These are phyloP conservation scores for Sugiyamaella qingdaonensis DNA, from an alignment of 805 yeast genomes.

Conservation along the genomic window DNA sequence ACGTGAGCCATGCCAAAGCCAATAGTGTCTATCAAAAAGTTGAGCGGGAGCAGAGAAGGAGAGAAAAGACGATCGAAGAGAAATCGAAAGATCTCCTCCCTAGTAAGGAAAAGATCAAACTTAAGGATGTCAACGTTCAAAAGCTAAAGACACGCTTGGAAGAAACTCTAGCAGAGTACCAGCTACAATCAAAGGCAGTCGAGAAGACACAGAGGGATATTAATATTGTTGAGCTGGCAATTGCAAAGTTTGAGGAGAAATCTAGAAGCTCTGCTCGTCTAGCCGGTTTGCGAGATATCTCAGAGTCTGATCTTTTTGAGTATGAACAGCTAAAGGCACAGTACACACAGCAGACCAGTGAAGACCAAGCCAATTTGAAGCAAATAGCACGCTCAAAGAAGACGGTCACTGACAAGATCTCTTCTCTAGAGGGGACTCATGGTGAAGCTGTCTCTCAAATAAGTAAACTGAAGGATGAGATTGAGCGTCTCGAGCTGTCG, in stretches of 20 bases:
- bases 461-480: conserved; percentile 27
- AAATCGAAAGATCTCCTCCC: conserved; percentile 55
- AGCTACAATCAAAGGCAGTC: conserved; percentile 46
- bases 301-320: conserved; percentile 49
- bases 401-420: conserved; percentile 23
- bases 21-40: conserved; percentile 24
- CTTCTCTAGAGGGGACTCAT: conserved; percentile 16
- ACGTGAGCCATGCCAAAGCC: conserved; percentile 12
- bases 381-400: conserved; percentile 23
- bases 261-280: conserved; percentile 32
- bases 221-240: conserved; percentile 40
- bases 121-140: conserved; percentile 40
- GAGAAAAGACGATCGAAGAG: conserved; percentile 43
- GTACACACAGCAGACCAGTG: conserved; percentile 34
- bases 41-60: conserved; percentile 35
- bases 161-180: conserved; percentile 49
- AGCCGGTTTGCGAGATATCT: conserved; percentile 35
- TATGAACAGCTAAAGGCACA: conserved; percentile 56
- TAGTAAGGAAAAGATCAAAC: conserved; percentile 50
- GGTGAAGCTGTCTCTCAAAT: conserved; percentile 17
- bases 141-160: conserved; percentile 46
- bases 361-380: conserved; percentile 23
- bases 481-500: conserved; percentile 37
- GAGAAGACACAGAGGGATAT: conserved; percentile 46
- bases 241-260: conserved; percentile 37